Evolutionary conservation across 345 rosid species (phyloP), one percentile per base, ranked within the genome.

Genomic region (Firmiana major): DNA sequence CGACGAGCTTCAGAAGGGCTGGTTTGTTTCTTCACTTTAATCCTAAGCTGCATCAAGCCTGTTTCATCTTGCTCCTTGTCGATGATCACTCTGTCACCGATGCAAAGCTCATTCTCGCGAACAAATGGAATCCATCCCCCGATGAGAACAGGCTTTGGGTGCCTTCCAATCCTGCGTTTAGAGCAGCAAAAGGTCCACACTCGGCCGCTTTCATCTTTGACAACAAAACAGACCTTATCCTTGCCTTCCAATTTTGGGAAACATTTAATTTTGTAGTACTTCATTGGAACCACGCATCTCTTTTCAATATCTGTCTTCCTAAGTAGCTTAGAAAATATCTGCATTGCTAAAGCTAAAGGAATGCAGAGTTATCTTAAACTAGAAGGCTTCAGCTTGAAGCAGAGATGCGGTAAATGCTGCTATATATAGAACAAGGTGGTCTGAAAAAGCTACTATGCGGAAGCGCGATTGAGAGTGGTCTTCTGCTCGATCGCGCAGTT

Each of bases 81-180:
- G 46, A 71, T 71, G 31, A n/a, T 34, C 11, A 71, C 75, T 54
- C 12, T 71, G 75, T 71, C 63, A 36, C 75, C 31, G 15, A 0
- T 31, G 3, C 48, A 1, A 53, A 71, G 75, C 46, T 36, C n/a
- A 63, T 53, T 34, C 31, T 71, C 1, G n/a, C 24, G 19, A n/a
- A 4, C 63, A 54, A 71, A 54, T 11, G 10, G 63, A 54, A 53
- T 36, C 75, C 75, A 71, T 34, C 12, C 48, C 4, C n/a, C 11
- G 48, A 54, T n/a, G 10, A 71, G 48, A 71, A n/a, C 75, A 11
- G 75, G 75, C 31, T 71, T 71, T 19, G 62, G 48, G 24, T 71
- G 63, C 11, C 53, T 71, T 15, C 38, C 22, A 3, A 8, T 15
- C 13, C 24, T 15, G 55, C 62, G 75, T 34, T 5, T 71, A 51